Base-by-base conservation (phyloP, 2,329 filamentous ascomycete species). In the Basipetospora sp. region DNA sequence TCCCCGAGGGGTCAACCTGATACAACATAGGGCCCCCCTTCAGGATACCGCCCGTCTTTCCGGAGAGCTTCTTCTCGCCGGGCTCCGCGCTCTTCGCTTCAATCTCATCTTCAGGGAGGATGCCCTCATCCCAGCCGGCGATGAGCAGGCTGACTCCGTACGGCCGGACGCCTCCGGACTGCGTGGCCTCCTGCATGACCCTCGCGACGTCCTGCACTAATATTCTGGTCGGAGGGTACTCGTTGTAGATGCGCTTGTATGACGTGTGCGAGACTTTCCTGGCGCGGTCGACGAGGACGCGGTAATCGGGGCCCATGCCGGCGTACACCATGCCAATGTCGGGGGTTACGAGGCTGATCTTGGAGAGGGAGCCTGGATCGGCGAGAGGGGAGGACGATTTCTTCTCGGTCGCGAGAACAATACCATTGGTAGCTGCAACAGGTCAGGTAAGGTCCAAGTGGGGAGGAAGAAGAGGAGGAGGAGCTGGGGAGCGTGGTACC, bases 281-380 rank as follows among this genome's bases (percentile, higher is more conserved):
- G 50, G 90, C 90, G 62, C 87, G 88, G 69, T 98, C 90, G 50
- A 96, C 90, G 39, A 98, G 74, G 41, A 98, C 85, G 60, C 90
- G 79, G 68, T 96, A 98, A 63, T 98, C 90, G 42, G 90, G 90
- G 20, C 90, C 88, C 90, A 98, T 98, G 57, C 90, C 90, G 37
- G 86, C 87, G 67, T 98, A 98, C 53, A 98, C 90, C 84, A 96
- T 94, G 59, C 90, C 90, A 61, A 98, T 96, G 71, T 98, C 90
- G 53, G 90, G 90, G 34, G 90, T 98, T 66, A 98, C 87, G 58
- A 92, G 77, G 59, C 85, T 93, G 67, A 98, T 84, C 71, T 98
- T 98, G 53, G 87, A 90, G 47, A 94, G 78, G 29, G 90, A 96
- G 52, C 81, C 76, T 51, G 90, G 80, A 58, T 98, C 90, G 68